phyloP scores from a whole-genome alignment of 2,329 filamentous ascomycete species.

The Pseudogymnoascus destructans region DNA sequence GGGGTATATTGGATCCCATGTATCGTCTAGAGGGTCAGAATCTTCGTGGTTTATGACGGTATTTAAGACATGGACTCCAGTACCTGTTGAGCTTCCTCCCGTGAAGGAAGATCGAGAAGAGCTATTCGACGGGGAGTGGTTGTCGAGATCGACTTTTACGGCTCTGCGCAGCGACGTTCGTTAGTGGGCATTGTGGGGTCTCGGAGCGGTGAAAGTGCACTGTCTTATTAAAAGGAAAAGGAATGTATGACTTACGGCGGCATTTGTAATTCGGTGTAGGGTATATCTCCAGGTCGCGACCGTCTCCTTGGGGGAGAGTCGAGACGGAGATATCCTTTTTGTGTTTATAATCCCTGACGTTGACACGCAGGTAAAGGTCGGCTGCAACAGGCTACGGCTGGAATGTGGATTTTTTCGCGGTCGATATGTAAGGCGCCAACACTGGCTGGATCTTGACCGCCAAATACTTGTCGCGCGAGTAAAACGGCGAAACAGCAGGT shows the following conservation, averaged over 20 bases:
- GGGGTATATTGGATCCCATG: conserved; percentile 28
- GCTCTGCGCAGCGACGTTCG: conserved; percentile 13
- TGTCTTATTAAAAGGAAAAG: neutral
- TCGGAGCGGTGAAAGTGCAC: conserved; percentile 6
- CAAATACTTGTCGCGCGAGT: neutral
- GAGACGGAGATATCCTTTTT: conserved; percentile 22
- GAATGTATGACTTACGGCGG: conserved; percentile 16
- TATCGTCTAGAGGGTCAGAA: conserved; percentile 27
- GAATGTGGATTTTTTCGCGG: neutral
- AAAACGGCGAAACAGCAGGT: neutral
- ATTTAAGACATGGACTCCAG: conserved; percentile 23
- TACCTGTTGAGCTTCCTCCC: conserved; percentile 24
- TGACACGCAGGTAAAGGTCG: neutral
- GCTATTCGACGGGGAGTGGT: conserved; percentile 15
- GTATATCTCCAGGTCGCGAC: conserved; percentile 25
- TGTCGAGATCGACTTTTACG: conserved; percentile 17
- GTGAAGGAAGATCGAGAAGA: conserved; percentile 22
- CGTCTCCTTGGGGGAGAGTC: conserved; percentile 24
- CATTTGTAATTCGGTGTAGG: conserved; percentile 13
- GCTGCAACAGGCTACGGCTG: conserved; percentile 7
- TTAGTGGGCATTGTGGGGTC: conserved; percentile 11
- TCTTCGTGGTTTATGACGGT: conserved; percentile 28
- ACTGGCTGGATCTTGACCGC: conserved; percentile 1
- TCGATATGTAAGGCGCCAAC: conserved; percentile 7
- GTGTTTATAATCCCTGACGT: conserved; percentile 8